Conservation (phyloP, 768 basidiomycete species). For the Suillus ampliporus region DNA sequence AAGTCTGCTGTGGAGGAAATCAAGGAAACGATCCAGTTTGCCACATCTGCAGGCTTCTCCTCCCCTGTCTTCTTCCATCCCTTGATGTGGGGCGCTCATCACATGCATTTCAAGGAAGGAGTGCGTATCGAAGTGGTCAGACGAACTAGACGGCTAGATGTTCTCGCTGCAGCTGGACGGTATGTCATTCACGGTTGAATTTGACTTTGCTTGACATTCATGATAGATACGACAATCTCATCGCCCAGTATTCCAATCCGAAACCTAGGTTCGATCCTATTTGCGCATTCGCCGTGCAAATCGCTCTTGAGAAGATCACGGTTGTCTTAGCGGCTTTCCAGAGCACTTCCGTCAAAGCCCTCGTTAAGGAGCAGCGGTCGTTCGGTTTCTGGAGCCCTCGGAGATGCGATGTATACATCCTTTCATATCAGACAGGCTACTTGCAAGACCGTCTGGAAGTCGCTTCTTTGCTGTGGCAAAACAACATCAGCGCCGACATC, state of each 20-base stretch:
- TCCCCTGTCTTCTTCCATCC: conserved; percentile 73
- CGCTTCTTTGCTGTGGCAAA: conserved; percentile 76
- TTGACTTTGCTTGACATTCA: not conserved
- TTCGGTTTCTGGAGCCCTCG: conserved; percentile 93
- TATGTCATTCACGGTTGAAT: conserved; percentile 35
- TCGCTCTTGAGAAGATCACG: conserved; percentile 80
- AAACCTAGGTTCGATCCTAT: conserved; percentile 58
- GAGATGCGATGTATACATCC: conserved; percentile 85
- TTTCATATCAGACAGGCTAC: conserved; percentile 77
- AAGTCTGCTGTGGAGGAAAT: conserved; percentile 63
- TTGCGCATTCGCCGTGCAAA: conserved; percentile 77
- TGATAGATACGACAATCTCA: conserved; percentile 73
- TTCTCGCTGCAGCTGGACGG: conserved; percentile 86
- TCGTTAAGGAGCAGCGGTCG: conserved; percentile 79
- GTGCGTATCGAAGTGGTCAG: conserved; percentile 77
- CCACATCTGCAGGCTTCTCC: conserved; percentile 63
- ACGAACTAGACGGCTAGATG: conserved; percentile 66
- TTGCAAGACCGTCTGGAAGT: conserved; percentile 81
- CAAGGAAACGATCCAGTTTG: conserved; percentile 63
- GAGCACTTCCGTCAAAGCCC: conserved; percentile 62
- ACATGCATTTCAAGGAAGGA: conserved; percentile 71
- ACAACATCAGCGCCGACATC: conserved; percentile 84
- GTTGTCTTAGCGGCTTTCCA: conserved; percentile 72
- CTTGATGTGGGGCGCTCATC: conserved; percentile 72
- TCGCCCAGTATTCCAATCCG: conserved; percentile 60